phyloP scores from a whole-genome alignment of 2,329 filamentous ascomycete genomes.

The Phialocephala subalpina region DNA sequence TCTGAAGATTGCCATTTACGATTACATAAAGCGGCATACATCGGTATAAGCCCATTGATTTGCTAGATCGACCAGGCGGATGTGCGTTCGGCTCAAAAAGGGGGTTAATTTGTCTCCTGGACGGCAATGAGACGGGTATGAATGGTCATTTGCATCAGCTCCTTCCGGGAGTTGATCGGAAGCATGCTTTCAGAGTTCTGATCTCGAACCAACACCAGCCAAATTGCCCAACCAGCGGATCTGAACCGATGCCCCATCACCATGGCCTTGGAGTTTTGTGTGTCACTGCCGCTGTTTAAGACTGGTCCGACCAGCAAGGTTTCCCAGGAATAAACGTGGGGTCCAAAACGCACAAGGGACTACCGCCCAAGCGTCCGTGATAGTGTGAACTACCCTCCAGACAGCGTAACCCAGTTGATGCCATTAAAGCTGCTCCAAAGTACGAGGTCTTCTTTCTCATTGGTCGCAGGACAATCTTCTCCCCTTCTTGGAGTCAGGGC shows the following conservation, averaged over 20 bases:
- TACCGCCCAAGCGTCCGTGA: neutral
- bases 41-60: neutral
- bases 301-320: neutral
- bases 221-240: neutral
- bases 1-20: neutral
- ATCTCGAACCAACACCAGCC: neutral
- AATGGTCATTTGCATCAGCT: neutral
- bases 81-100: neutral
- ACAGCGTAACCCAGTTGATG: too few species aligned
- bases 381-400: neutral
- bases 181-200: neutral
- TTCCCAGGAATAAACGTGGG: conserved; percentile 7
- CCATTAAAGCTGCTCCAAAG: neutral
- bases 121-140: neutral
- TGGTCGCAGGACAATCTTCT: neutral
- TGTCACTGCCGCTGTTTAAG: neutral
- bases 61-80: neutral
- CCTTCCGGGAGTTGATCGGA: neutral
- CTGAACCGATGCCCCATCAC: conserved; percentile 10
- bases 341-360: conserved; percentile 12
- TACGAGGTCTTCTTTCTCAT: neutral
- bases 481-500: neutral
- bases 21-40: conserved; percentile 3
- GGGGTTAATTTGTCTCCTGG: neutral
- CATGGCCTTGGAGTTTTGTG: conserved; percentile 5